phyloP scores from a whole-genome alignment of 1,139 yeast genomes.

The Zhuliangozyma blackwelliae region DNA sequence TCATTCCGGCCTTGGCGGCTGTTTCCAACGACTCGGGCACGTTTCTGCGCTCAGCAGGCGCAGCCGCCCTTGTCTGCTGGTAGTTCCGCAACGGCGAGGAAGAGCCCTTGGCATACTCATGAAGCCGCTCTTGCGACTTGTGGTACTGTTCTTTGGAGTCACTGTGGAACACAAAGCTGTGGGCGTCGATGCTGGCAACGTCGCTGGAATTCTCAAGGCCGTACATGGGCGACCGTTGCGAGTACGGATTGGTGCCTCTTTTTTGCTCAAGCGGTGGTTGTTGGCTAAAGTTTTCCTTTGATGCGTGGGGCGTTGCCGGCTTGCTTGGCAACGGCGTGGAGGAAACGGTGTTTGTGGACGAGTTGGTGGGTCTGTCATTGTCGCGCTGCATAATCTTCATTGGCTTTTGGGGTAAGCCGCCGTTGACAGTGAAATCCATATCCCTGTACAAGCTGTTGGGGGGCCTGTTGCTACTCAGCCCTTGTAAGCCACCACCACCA shows the following conservation, averaged over 20 bases:
- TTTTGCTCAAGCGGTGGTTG: background rate
- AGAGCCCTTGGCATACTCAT: slow-evolving; percentile 16
- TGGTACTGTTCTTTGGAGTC: slow-evolving; percentile 1
- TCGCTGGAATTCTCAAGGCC: slow-evolving; percentile 5
- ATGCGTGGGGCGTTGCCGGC: no score
- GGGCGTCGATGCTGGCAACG: slow-evolving; percentile 21
- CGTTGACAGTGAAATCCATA: slow-evolving; percentile 43
- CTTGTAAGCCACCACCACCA: slow-evolving; percentile 10
- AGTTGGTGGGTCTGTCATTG: background rate
- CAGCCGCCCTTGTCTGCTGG: slow-evolving; percentile 10
- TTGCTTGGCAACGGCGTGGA: background rate
- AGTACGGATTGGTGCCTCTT: slow-evolving; percentile 14
- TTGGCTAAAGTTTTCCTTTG: background rate
- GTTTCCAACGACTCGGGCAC: slow-evolving; percentile 25
- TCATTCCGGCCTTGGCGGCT: slow-evolving; percentile 23
- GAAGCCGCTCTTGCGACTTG: slow-evolving; percentile 16
- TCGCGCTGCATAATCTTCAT: slow-evolving; percentile 30
- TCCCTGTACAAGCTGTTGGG: slow-evolving; percentile 24
- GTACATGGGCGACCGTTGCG: slow-evolving; percentile 7
- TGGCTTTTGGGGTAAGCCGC: slow-evolving; percentile 40
- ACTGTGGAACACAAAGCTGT: slow-evolving; percentile 27
- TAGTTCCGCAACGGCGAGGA: slow-evolving; percentile 18
- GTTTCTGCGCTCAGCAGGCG: slow-evolving; percentile 10
- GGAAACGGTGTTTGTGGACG: background rate
- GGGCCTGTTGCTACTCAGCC: slow-evolving; percentile 4